Evolutionary conservation across 495 filamentous ascomycete species (phyloP).

Genomic region (Lasiosphaeria miniovina): DNA sequence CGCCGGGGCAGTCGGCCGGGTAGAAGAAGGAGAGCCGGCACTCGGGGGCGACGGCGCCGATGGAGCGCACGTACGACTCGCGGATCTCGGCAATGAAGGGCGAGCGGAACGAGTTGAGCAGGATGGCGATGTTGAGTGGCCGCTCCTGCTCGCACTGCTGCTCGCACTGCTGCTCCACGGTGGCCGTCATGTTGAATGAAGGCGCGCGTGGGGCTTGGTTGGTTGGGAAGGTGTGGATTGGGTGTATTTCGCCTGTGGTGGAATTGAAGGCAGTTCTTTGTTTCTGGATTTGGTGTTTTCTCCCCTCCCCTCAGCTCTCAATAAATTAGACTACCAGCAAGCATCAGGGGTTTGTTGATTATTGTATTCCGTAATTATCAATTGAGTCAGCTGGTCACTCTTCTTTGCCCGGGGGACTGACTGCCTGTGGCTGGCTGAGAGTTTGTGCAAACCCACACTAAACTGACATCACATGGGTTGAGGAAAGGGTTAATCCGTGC

Average conservation of each 20-base stretch:
- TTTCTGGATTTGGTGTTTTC: not conserved
- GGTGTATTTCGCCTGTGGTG: not conserved
- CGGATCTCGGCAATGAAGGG: slow-evolving; percentile 36
- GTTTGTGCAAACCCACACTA: not conserved
- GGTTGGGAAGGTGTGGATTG: not conserved
- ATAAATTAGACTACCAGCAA: not conserved
- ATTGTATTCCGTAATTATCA: not conserved
- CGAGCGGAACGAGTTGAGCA: slow-evolving; percentile 45
- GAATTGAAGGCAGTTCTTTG: not conserved
- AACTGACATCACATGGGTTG: not conserved
- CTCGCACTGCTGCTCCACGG: not conserved
- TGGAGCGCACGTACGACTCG: slow-evolving; percentile 39
- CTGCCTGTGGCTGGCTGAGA: not conserved
- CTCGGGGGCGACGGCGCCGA: slow-evolving; percentile 30
- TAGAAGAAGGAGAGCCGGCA: slow-evolving; percentile 38
- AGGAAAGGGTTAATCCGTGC: too few species aligned
- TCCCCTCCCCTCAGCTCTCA: not conserved
- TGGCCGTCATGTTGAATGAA: slow-evolving; percentile 28
- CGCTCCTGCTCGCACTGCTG: not conserved
- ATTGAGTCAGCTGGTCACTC: not conserved
- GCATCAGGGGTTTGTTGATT: not conserved
- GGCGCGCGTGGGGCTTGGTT: slow-evolving; percentile 13
- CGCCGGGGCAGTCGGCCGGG: slow-evolving; percentile 35
- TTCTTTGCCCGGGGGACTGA: not conserved
- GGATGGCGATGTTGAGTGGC: slow-evolving; percentile 37